Conservation (phyloP, 768 basidiomycete genomes). For the Floccularia luteovirens region DNA sequence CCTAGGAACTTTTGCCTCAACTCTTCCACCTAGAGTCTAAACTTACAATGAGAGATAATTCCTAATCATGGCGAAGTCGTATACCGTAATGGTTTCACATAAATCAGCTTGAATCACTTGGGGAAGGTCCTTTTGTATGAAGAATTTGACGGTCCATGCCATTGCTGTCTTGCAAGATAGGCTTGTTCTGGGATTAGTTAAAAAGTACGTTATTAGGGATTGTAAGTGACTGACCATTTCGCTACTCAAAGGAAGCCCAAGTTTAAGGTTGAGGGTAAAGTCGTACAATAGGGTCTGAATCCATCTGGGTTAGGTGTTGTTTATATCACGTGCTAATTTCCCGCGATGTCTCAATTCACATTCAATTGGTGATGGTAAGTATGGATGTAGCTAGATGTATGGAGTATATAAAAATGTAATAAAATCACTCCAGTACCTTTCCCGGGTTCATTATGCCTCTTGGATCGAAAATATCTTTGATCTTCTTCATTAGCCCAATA, state of each 20-base stretch:
- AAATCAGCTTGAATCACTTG: slow-evolving; percentile 64
- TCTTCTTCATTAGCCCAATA: slow-evolving; percentile 83
- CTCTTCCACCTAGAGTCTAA: slow-evolving; percentile 67
- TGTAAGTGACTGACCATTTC: background rate
- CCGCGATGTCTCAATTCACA: slow-evolving; percentile 7
- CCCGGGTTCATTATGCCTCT: slow-evolving; percentile 90
- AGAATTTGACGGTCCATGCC: slow-evolving; percentile 74
- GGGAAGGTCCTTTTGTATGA: slow-evolving; percentile 73
- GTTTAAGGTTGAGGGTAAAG: slow-evolving; percentile 44
- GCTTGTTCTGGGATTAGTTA: slow-evolving; percentile 23
- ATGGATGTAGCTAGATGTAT: background rate
- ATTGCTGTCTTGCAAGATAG: slow-evolving; percentile 64
- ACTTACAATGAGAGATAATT: slow-evolving; percentile 3
- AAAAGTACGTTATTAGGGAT: background rate
- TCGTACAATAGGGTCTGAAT: slow-evolving; percentile 23
- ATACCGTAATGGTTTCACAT: slow-evolving; percentile 66
- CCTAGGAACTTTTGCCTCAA: slow-evolving; percentile 73
- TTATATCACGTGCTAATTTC: slow-evolving; percentile 13
- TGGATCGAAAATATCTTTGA: slow-evolving; percentile 87
- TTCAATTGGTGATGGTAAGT: background rate
- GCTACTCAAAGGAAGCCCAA: slow-evolving; percentile 25
- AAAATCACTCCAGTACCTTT: slow-evolving; percentile 54
- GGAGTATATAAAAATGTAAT: too few relatives aligned
- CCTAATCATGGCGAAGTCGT: slow-evolving; percentile 7
- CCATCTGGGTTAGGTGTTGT: slow-evolving; percentile 29